Base-by-base conservation (phyloP, 148 eudicot genomes). In the Silene latifolia region DNA sequence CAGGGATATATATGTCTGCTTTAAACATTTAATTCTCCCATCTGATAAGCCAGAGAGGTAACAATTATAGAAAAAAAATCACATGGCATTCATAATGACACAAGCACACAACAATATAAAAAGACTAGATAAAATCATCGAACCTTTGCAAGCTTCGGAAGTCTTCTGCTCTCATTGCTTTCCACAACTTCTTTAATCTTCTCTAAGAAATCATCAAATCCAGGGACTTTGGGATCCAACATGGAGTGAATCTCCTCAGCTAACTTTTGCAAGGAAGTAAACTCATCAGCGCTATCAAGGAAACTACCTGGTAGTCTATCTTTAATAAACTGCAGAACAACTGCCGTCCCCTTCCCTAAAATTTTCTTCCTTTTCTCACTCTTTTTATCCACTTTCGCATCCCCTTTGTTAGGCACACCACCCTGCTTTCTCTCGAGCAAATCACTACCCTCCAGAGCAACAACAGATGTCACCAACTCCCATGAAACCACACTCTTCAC, bases 141-240 rank as follows among this genome's bases (percentile, higher is more conserved):
- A 39, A 90, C 96, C 97, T 91, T 95, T 11, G 97, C 88, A 74
- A 95, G 84, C 90, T 95, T 95, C 12, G 99, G 99, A 76, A 91
- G 89, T 77, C 96, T 84, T 83, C 93, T 83, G 63, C 85, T 91
- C 80, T 94, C 98, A 81, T 95, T 95, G 79, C 93, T 92, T 82
- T 95, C 96, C 12, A 95, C 89, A 53, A 92, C 83, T 76, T 92
- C 96, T 75, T 90, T 95, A 67, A 95, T 86, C 83, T 87, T 92
- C 62, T 81, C 72, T 10, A 85, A 32, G 56, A 92, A 79, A 69
- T 72, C 74, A 7, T 59, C 80, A 75, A 90, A 88, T 8, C 74
- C 87, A 8, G 72, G 68, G 51, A 75, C 76, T 78, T 85, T 90
- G 21, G 88, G 88, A 59, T 90, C 89, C 61, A 95, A 85, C 20